A percentile compares a stretch with the other conserved stretches of the same genome.
Conservation (phyloP, 352 stramenopile genomes). For the Salisapilia sapeloensis region DNA sequence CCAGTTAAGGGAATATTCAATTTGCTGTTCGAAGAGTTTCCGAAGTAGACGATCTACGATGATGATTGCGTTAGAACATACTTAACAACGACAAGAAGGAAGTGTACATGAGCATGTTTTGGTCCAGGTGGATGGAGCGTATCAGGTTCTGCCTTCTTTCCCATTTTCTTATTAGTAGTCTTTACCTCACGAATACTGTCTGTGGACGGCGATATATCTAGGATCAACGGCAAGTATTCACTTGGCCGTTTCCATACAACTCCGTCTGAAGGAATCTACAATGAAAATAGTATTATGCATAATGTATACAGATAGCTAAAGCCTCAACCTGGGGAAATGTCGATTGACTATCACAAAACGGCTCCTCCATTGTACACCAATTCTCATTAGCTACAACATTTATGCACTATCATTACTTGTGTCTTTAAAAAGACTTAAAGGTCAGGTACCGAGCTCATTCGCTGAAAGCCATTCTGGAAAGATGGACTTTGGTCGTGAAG, state of each 20-base stretch:
- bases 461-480: slow-evolving; percentile 48
- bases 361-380: slow-evolving; percentile 20
- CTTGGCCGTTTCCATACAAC: slow-evolving; percentile 47
- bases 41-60: not conserved
- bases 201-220: slow-evolving; percentile 8
- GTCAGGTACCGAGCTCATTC: slow-evolving; percentile 3
- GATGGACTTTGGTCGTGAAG: slow-evolving; percentile 11
- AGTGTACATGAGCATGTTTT: too few species aligned
- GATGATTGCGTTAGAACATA: too few species aligned
- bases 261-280: not conserved
- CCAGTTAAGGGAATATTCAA: too few species aligned
- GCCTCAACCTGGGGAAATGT: too few species aligned
- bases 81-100: too few species aligned
- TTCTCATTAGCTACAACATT: slow-evolving; percentile 15
- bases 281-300: not conserved
- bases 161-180: slow-evolving; percentile 1
- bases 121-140: too few species aligned
- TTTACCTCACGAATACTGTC: not conserved
- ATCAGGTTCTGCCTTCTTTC: not conserved
- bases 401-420: not conserved
- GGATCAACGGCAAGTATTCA: slow-evolving; percentile 33
- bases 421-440: not conserved
- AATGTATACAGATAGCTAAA: not conserved
- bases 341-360: too few species aligned
- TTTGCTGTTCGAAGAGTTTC: slow-evolving; percentile 2